Conservation (phyloP, 208 protist genomes). For the Leishmania tropica region DNA sequence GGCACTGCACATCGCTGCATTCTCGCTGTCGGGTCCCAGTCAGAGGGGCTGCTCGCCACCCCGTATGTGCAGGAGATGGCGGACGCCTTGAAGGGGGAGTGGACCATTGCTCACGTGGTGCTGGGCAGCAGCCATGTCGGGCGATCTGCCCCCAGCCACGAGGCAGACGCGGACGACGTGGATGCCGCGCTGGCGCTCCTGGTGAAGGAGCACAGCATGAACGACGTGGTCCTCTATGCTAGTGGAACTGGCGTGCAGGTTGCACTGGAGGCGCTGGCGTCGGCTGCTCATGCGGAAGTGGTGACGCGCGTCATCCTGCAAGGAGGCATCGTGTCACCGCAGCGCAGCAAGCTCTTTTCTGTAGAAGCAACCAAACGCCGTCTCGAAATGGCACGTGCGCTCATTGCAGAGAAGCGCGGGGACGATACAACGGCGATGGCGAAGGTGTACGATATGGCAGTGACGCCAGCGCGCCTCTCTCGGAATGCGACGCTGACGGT, state of each 20-base stretch:
- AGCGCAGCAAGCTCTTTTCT: conserved; percentile 42
- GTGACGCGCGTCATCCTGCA: conserved; percentile 75
- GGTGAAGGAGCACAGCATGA: conserved; percentile 47
- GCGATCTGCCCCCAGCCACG: conserved; percentile 55
- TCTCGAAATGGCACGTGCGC: conserved; percentile 29
- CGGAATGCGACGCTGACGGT: conserved; percentile 50
- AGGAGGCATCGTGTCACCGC: conserved; percentile 51
- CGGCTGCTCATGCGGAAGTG: conserved; percentile 23
- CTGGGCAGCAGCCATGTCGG: conserved; percentile 65
- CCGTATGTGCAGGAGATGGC: conserved; percentile 58
- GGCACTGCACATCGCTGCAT: conserved; percentile 56
- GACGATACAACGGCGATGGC: conserved; percentile 57
- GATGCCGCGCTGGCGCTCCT: conserved; percentile 65
- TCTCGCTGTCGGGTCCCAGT: conserved; percentile 73
- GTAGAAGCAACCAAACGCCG: conserved; percentile 33
- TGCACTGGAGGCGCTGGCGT: conserved; percentile 55
- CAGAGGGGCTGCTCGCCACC: conserved; percentile 66
- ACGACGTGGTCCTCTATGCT: conserved; percentile 66
- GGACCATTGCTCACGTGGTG: conserved; percentile 66
- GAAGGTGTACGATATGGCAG: conserved; percentile 66
- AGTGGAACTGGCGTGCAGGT: conserved; percentile 82
- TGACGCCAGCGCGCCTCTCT: conserved; percentile 63
- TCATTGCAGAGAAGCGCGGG: conserved; percentile 40
- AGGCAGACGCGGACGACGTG: conserved; percentile 71
- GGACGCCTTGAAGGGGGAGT: conserved; percentile 37